phyloP scores from a whole-genome alignment of 495 filamentous ascomycete genomes.

The Hypoxylon lienhwacheense region DNA sequence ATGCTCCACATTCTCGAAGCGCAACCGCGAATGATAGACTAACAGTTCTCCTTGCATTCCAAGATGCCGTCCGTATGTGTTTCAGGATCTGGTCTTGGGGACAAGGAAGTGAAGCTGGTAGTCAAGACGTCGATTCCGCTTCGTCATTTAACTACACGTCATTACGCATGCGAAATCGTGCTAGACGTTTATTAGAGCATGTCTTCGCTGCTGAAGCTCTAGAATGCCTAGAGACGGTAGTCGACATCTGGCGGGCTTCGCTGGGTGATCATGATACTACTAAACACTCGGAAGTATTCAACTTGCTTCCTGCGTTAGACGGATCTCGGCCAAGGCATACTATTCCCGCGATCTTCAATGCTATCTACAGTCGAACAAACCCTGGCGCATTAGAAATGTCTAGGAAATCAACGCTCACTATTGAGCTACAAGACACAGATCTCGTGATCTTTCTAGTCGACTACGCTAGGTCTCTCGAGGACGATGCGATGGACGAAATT shows the following conservation, averaged over 20 bases:
- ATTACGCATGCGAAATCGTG: conserved; percentile 83
- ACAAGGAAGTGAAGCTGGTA: conserved; percentile 56
- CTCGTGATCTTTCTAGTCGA: conserved; percentile 85
- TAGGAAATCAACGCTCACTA: conserved; percentile 83
- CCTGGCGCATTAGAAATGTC: conserved; percentile 74
- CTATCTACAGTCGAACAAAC: conserved; percentile 91
- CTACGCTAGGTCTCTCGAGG: conserved; percentile 86
- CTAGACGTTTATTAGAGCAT: conserved; percentile 84
- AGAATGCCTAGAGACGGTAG: conserved; percentile 88
- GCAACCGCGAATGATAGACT: conserved; percentile 88
- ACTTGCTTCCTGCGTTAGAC: conserved; percentile 86
- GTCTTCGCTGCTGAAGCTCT: conserved; percentile 92
- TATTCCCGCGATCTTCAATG: conserved; percentile 95
- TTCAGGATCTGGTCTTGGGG: conserved; percentile 97
- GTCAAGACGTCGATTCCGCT: conserved; percentile 67
- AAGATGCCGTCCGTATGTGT: conserved; percentile 89
- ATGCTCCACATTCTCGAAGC: conserved; percentile 71
- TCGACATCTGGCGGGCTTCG: conserved; percentile 72
- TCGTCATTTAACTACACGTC: conserved; percentile 90
- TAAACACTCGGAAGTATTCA: conserved; percentile 63
- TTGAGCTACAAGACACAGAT: conserved; percentile 76
- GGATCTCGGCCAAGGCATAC: conserved; percentile 89
- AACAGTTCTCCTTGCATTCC: conserved; percentile 93
- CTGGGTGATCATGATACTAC: conserved; percentile 41
- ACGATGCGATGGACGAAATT: conserved; percentile 99